Percentiles rank a stretch among this genome's conserved stretches.
Conservation (phyloP, 2,329 filamentous ascomycete species). For the Colletotrichum gigasporum region DNA sequence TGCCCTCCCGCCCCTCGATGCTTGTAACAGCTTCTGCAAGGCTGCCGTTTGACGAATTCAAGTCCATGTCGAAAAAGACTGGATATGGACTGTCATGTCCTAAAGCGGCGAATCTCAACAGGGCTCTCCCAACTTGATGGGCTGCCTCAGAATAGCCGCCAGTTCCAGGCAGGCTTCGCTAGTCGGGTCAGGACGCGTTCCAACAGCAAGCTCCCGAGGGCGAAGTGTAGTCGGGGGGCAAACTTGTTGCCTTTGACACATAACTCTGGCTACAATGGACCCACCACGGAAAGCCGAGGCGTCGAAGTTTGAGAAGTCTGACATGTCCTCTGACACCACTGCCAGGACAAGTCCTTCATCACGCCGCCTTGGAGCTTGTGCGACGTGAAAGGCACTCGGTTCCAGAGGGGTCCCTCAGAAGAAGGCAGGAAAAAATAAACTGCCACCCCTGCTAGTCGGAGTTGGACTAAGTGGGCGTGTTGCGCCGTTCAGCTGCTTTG, state of each 20-base stretch:
- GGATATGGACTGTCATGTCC: neutral
- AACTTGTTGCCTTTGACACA: neutral
- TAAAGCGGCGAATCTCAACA: constrained; percentile 5
- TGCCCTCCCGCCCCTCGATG: neutral
- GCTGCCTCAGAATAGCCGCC: neutral
- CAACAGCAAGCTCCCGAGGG: neutral
- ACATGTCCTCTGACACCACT: neutral
- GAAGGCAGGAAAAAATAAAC: neutral
- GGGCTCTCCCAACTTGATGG: neutral
- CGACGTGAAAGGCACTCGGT: neutral
- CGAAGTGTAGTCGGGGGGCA: neutral
- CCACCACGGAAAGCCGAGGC: neutral
- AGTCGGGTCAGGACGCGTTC: neutral
- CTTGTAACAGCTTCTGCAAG: constrained; percentile 16
- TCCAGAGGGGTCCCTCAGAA: neutral
- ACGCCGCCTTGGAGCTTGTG: neutral
- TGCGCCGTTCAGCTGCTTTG: neutral
- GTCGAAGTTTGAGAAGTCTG: neutral
- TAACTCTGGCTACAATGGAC: neutral
- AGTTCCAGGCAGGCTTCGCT: neutral
- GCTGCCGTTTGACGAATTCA: constrained; percentile 12
- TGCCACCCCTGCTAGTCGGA: neutral
- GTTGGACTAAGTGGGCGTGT: neutral
- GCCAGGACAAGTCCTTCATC: neutral
- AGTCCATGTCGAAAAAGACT: neutral